phyloP scores from a whole-genome alignment of 306 rosid species.

The Cotoneaster glaucophyllus region DNA sequence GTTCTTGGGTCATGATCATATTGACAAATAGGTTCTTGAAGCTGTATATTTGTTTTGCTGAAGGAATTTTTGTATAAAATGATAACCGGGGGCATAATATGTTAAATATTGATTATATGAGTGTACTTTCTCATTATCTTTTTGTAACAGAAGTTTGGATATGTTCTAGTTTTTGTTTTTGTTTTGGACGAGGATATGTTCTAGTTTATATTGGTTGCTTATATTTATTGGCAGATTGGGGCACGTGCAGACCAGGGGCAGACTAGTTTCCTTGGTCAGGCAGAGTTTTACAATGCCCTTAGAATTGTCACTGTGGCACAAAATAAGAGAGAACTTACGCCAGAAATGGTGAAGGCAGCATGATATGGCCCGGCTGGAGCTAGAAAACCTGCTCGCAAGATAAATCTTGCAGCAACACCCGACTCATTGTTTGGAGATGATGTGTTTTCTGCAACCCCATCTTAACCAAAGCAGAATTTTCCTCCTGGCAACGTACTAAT shows the following conservation, averaged over 20 bases:
- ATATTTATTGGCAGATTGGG: constrained; percentile 65
- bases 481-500: constrained; percentile 30
- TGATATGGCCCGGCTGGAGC: constrained; percentile 82
- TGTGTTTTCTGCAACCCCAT: constrained; percentile 51
- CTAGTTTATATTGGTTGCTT: neutral
- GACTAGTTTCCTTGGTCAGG: constrained; percentile 68
- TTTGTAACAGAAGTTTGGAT: neutral
- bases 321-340: constrained; percentile 79
- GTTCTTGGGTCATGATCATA: too few species aligned
- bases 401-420: constrained; percentile 41
- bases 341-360: constrained; percentile 89
- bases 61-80: too few species aligned
- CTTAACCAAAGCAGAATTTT: constrained; percentile 50
- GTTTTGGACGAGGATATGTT: too few species aligned
- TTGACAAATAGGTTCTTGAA: too few species aligned
- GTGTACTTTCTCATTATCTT: neutral
- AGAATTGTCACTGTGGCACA: constrained; percentile 98
- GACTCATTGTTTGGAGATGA: constrained; percentile 68
- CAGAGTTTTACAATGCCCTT: constrained; percentile 96
- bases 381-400: constrained; percentile 88
- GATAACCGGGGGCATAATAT: too few species aligned
- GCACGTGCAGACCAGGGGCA: constrained; percentile 67
- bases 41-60: too few species aligned
- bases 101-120: neutral
- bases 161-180: neutral